Conservation (phyloP, 306 rosid species). For the Mucuna pruriens region DNA sequence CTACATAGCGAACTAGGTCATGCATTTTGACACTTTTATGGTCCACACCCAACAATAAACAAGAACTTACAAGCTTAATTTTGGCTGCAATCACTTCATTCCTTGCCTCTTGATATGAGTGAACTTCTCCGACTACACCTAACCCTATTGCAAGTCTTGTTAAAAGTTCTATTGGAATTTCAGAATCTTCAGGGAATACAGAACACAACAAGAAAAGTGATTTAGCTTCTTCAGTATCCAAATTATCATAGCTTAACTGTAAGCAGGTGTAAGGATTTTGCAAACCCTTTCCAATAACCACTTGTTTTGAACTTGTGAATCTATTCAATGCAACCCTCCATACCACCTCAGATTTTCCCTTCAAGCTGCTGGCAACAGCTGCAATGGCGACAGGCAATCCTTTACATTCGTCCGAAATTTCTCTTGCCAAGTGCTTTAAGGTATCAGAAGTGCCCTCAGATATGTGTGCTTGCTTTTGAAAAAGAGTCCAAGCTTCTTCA, state of each 20-base stretch:
- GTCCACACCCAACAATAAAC: background rate
- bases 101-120: background rate
- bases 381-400: conserved; percentile 38
- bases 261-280: conserved; percentile 24
- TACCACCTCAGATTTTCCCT: background rate
- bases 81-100: background rate
- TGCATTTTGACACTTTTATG: conserved; percentile 25
- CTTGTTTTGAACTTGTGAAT: background rate
- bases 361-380: conserved; percentile 30
- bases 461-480: background rate
- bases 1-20: conserved; percentile 35
- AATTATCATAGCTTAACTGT: conserved; percentile 22
- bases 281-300: background rate
- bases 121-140: background rate
- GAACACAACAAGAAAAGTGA: conserved; percentile 34
- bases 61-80: conserved; percentile 22
- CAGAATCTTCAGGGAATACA: conserved; percentile 35
- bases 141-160: conserved; percentile 9
- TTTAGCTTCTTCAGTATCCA: background rate
- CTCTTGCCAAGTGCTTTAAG: background rate
- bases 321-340: conserved; percentile 11
- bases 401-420: conserved; percentile 30
- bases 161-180: conserved; percentile 13
- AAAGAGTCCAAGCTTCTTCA: conserved; percentile 28
- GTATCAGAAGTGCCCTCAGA: background rate